phyloP scores from a whole-genome alignment of 1,284 basidiomycete genomes.

The Apiotrichum sp. region DNA sequence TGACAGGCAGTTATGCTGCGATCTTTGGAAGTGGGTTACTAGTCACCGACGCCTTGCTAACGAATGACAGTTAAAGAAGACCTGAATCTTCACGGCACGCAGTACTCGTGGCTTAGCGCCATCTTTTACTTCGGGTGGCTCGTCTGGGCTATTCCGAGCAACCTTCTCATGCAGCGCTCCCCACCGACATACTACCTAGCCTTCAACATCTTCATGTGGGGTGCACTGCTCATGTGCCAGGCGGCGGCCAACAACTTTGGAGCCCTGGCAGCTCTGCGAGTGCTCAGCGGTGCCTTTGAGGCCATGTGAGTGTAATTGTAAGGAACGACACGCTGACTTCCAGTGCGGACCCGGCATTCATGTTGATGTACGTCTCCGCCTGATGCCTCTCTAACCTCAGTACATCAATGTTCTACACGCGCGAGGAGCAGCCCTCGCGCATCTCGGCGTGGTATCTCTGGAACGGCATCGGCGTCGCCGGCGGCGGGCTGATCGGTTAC shows the following conservation, averaged over 20 bases:
- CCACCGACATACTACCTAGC: conserved; percentile 50
- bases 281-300: conserved; percentile 49
- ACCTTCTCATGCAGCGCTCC: conserved; percentile 51
- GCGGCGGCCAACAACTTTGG: conserved; percentile 49
- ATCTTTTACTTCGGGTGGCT: conserved; percentile 53
- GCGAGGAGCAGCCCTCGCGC: conserved; percentile 42
- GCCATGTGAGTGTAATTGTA: conserved; percentile 27
- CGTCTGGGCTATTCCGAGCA: conserved; percentile 51
- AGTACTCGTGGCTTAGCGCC: conserved; percentile 43
- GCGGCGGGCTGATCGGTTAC: conserved; percentile 37
- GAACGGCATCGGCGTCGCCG: conserved; percentile 45
- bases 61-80: conserved; percentile 30
- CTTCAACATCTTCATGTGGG: conserved; percentile 36
- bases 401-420: conserved; percentile 42
- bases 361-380: neutral
- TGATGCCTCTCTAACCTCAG: conserved; percentile 28
- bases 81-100: conserved; percentile 31
- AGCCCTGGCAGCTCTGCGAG: conserved; percentile 47
- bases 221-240: conserved; percentile 46
- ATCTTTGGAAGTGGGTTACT: conserved; percentile 27
- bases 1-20: conserved; percentile 20
- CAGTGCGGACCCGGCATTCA: conserved; percentile 39
- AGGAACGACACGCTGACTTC: too few relatives aligned
- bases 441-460: conserved; percentile 44
- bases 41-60: neutral